Percentiles rank a stretch among this genome's conserved stretches.
Evolutionary conservation across 2,329 filamentous ascomycete species (phyloP).

Genomic region (Pyrenophora graminea): DNA sequence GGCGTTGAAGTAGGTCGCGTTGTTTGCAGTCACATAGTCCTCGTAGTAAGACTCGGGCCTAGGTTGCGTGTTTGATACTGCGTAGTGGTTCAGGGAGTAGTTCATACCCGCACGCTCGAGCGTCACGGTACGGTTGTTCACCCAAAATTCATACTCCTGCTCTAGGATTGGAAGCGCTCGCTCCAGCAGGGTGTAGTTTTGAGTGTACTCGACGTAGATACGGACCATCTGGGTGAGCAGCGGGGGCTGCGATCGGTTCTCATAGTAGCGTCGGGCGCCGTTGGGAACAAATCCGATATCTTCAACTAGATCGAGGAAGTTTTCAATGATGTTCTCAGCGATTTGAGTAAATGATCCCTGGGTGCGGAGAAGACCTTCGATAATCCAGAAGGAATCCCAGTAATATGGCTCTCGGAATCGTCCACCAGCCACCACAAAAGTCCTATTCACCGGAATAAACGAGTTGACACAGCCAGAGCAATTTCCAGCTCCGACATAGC

Average conservation of each 20-base stretch:
- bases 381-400: conserved; percentile 72
- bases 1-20: conserved; percentile 63
- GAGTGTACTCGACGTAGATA: conserved; percentile 66
- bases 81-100: conserved; percentile 64
- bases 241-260: conserved; percentile 70
- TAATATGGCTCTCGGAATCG: conserved; percentile 73
- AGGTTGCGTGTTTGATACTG: conserved; percentile 66
- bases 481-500: conserved; percentile 54
- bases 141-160: conserved; percentile 67
- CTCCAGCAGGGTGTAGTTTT: conserved; percentile 64
- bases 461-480: conserved; percentile 66
- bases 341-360: conserved; percentile 67
- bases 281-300: conserved; percentile 69
- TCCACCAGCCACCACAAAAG: conserved; percentile 72
- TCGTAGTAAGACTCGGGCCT: conserved; percentile 70
- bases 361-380: conserved; percentile 68
- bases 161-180: conserved; percentile 66
- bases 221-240: conserved; percentile 69
- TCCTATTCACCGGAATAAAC: conserved; percentile 68
- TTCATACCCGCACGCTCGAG: conserved; percentile 54
- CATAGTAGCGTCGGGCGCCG: conserved; percentile 68
- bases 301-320: conserved; percentile 70
- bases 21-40: conserved; percentile 68
- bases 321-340: conserved; percentile 69
- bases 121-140: conserved; percentile 62